These are phyloP conservation scores for Cryptococcus sp. DNA, from an alignment of 1,284 basidiomycete genomes.

Conservation along the genomic window DNA sequence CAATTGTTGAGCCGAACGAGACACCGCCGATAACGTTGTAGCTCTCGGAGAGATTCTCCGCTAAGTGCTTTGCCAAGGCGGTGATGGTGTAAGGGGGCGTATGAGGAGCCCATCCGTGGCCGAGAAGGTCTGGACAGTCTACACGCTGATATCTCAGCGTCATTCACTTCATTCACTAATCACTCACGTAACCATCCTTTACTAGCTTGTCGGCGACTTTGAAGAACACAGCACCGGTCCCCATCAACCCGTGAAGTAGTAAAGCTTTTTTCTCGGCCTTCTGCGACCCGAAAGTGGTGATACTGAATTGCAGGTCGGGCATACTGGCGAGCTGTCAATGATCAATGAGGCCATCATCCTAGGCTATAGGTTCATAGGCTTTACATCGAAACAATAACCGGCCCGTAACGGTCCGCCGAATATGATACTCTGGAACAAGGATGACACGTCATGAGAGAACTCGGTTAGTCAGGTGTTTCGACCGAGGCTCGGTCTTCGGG, in stretches of 20 bases:
- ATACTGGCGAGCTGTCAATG: no score
- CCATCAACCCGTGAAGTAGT: conserved; percentile 8
- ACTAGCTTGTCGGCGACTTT: conserved; percentile 9
- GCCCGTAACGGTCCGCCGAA: no score
- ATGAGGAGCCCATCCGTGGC: conserved; percentile 10
- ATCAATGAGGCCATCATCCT: no score
- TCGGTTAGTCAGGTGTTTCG: no score
- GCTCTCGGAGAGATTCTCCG: conserved; percentile 5
- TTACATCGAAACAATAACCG: no score
- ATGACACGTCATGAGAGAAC: no score
- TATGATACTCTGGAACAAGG: no score
- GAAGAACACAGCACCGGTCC: conserved; percentile 9
- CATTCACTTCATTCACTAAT: neutral
- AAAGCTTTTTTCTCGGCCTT: conserved; percentile 4
- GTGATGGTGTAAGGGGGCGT: conserved; percentile 8
- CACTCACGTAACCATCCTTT: conserved; percentile 9
- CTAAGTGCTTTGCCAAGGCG: conserved; percentile 4
- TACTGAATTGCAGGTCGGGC: conserved; percentile 5
- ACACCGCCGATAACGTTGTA: conserved; percentile 11
- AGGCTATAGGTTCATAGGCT: no score
- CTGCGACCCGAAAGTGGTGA: conserved; percentile 8
- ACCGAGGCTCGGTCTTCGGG: no score
- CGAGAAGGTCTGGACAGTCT: conserved; percentile 10
- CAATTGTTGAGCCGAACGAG: conserved; percentile 8
- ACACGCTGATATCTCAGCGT: conserved; percentile 4